Conservation (phyloP, 148 eudicot genomes). For the Chenopodium quinoa region DNA sequence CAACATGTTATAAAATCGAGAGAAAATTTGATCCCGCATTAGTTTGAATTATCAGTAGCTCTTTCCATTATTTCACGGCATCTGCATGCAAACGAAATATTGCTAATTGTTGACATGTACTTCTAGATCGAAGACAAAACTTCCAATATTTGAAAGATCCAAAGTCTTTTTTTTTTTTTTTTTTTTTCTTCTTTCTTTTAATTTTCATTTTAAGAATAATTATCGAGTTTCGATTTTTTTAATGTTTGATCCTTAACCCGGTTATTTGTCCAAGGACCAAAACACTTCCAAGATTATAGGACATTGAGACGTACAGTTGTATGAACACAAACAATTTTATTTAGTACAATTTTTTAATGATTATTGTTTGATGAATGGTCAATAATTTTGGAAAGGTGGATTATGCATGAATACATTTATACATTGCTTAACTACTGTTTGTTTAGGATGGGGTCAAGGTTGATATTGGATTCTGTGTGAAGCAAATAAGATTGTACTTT, state of each 20-base stretch:
- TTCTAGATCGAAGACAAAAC: background rate
- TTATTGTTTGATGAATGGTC: background rate
- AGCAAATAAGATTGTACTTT: background rate
- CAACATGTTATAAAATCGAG: no score
- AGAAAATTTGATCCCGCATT: no score
- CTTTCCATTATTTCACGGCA: background rate
- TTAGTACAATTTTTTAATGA: background rate
- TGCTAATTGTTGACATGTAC: background rate
- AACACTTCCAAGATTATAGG: constrained; percentile 19
- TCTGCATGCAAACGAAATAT: no score
- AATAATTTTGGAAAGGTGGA: background rate
- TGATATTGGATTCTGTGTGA: background rate
- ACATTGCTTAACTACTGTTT: background rate
- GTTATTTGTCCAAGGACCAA: background rate
- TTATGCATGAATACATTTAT: constrained; percentile 3
- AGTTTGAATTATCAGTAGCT: no score
- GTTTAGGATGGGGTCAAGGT: background rate
- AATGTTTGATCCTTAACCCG: background rate
- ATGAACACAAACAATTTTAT: background rate
- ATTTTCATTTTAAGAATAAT: background rate
- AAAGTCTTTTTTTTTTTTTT: background rate
- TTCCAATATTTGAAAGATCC: constrained; percentile 14
- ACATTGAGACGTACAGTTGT: background rate
- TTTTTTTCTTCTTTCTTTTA: background rate
- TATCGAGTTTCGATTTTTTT: no score